Base-by-base conservation (phyloP, 2,329 filamentous ascomycete species). In the Xylariomycetidae sp. region DNA sequence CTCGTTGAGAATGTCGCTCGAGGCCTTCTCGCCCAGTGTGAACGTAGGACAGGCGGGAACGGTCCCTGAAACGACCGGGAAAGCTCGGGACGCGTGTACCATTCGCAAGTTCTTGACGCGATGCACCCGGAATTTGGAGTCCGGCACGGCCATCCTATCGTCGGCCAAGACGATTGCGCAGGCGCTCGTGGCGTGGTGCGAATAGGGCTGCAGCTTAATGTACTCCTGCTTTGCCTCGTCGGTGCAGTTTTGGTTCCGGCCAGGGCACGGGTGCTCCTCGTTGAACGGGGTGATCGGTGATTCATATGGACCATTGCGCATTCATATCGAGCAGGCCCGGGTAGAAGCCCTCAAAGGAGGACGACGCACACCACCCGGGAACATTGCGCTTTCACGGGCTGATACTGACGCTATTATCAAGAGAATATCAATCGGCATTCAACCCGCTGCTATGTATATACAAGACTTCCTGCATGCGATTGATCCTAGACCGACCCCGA, bases 11-110 rank as follows among this genome's bases (percentile, higher is more conserved):
- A 78, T 76, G 14, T 66, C 67, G 52, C 74, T 74, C 5, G 72
- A 68, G 4, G 74, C 74, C 59, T 78, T 79, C 59, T 77, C 74
- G n/a, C 63, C 63, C 12, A 75, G 56, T 62, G 77, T 73, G 45
- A 72, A 74, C 1, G 65, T 68, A 3, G 72, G 63, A 5, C 69
- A 48, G 1, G 63, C 60, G 27, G 75, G 19, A 61, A 67, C 29
- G 15, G 49, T 49, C n/a, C 72, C 74, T 2, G 56, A 56, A 6
- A 54, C 70, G 29, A 58, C 61, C 0, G 72, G 70, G 40, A 72
- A 77, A 2, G 66, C 61, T n/a, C n/a, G n/a, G 23, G 63, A 68
- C 4, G 71, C 74, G 56, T 79, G 74, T 5, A 79, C 74, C 7
- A 76, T 74, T 22, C 75, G 61, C 28, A 79, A 52, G 0, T 67